Conservation (phyloP, 148 eudicot genomes). For the Heliamphora exappendiculata region DNA sequence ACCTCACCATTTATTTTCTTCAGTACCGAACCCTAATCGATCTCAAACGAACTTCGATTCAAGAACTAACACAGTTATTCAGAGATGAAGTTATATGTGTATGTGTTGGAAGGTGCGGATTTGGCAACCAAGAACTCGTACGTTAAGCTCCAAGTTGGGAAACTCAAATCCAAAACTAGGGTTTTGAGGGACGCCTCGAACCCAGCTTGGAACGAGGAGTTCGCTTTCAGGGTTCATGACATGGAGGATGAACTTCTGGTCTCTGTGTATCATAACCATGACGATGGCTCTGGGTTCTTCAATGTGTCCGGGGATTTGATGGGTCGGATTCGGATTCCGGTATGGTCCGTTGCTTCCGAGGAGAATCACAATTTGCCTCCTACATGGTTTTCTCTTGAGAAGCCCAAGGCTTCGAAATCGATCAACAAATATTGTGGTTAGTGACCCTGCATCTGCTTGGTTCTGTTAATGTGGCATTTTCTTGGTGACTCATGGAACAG, state of each 20-base stretch:
- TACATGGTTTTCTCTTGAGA: slow-evolving; percentile 68
- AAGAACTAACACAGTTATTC: not conserved
- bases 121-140: slow-evolving; percentile 40
- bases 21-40: not conserved
- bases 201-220: slow-evolving; percentile 93
- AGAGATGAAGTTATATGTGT: slow-evolving; percentile 64
- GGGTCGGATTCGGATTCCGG: slow-evolving; percentile 65
- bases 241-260: slow-evolving; percentile 57
- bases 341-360: slow-evolving; percentile 41
- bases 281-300: slow-evolving; percentile 36
- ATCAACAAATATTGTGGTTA: slow-evolving; percentile 40
- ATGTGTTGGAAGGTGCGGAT: slow-evolving; percentile 61
- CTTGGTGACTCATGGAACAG: not conserved
- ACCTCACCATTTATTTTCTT: not conserved
- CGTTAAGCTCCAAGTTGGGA: slow-evolving; percentile 68
- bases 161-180: slow-evolving; percentile 60
- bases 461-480: not conserved
- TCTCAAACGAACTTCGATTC: not conserved
- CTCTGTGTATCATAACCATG: slow-evolving; percentile 45
- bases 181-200: slow-evolving; percentile 32
- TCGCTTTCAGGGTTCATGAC: slow-evolving; percentile 65
- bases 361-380: slow-evolving; percentile 51
- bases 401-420: slow-evolving; percentile 35
- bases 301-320: slow-evolving; percentile 43
- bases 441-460: slow-evolving; percentile 2